A percentile compares a stretch with the other conserved stretches of the same genome.
Evolutionary conservation across 1,284 basidiomycete genomes (phyloP).

Genomic region (Melampsora americana): DNA sequence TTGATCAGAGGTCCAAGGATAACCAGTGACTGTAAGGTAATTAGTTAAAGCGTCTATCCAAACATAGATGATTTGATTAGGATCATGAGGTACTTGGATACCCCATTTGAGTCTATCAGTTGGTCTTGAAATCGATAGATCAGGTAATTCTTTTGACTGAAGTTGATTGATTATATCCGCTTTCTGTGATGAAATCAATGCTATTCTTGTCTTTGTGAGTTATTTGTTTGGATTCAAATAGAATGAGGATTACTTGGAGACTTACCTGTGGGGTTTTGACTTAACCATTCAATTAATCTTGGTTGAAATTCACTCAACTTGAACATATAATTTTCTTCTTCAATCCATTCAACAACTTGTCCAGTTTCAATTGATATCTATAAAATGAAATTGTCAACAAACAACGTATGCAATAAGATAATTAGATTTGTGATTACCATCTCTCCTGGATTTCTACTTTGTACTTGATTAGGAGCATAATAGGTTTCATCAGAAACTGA

Average conservation of each 20-base stretch:
- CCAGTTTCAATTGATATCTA: slow-evolving; percentile 51
- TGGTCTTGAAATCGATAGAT: slow-evolving; percentile 52
- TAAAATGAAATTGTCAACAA: background rate
- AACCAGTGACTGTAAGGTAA: slow-evolving; percentile 53
- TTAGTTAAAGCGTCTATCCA: slow-evolving; percentile 54
- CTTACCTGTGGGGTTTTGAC: slow-evolving; percentile 45
- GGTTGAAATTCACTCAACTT: slow-evolving; percentile 50
- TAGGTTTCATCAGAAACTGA: slow-evolving; percentile 54
- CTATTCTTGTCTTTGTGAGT: background rate
- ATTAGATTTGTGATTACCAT: slow-evolving; percentile 43
- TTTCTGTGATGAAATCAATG: slow-evolving; percentile 45
- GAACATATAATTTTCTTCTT: slow-evolving; percentile 55
- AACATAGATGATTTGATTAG: slow-evolving; percentile 53
- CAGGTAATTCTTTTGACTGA: slow-evolving; percentile 49
- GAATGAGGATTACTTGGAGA: slow-evolving; percentile 1
- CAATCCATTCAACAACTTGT: slow-evolving; percentile 52
- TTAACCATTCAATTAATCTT: slow-evolving; percentile 49
- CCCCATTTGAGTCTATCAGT: slow-evolving; percentile 52
- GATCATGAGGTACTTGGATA: slow-evolving; percentile 52
- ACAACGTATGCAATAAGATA: no score
- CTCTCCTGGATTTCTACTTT: slow-evolving; percentile 46
- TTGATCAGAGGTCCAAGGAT: slow-evolving; percentile 46
- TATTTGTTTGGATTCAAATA: background rate
- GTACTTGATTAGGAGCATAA: slow-evolving; percentile 51
- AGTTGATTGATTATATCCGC: slow-evolving; percentile 50